Evolutionary conservation across 1,284 basidiomycete species (phyloP), one percentile per base, ranked within the genome.

Genomic region (Puccinia hordei): DNA sequence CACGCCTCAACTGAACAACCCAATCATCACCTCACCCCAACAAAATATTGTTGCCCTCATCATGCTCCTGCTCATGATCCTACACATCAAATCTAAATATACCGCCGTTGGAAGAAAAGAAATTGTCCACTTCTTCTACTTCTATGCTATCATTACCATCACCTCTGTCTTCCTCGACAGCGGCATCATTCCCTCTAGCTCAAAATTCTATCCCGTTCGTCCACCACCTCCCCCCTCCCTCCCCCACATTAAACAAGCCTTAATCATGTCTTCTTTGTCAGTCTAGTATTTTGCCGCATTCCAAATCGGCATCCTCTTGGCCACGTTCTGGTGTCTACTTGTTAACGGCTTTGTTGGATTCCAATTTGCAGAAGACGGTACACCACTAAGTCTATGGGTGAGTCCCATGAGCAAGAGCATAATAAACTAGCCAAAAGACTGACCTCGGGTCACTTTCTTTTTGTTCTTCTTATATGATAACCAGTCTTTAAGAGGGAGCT

Each of bases 321-420:
- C 93, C 15, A 90, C 93, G 17, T 99, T 95, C 86, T 92, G 92
- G 86, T 96, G 94, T 86, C 87, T 99, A 68, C 89, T 99, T 83
- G 90, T 98, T 85, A 99, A 99, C 83, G 97, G 95, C 9, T 99
- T 99, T 85, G 94, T 99, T 75, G 96, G 96, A 0, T 99, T 99
- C 89, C 96, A 98, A 87, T 95, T 98, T 85, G 93, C n/a, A n/a
- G n/a, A n/a, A n/a, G n/a, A n/a, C n/a, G n/a, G n/a, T n/a, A n/a
- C n/a, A n/a, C n/a, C n/a, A n/a, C n/a, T n/a, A n/a, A n/a, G n/a
- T n/a, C n/a, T n/a, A n/a, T n/a, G n/a, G n/a, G n/a, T n/a, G n/a
- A n/a, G n/a, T n/a, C n/a, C n/a, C n/a, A n/a, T n/a, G n/a, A n/a
- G n/a, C n/a, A n/a, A n/a, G n/a, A n/a, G n/a, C n/a, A n/a, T n/a